Percentiles rank a stretch among this genome's conserved stretches.
Conservation (phyloP, 2,329 filamentous ascomycete species). For the Xylariales sp. region DNA sequence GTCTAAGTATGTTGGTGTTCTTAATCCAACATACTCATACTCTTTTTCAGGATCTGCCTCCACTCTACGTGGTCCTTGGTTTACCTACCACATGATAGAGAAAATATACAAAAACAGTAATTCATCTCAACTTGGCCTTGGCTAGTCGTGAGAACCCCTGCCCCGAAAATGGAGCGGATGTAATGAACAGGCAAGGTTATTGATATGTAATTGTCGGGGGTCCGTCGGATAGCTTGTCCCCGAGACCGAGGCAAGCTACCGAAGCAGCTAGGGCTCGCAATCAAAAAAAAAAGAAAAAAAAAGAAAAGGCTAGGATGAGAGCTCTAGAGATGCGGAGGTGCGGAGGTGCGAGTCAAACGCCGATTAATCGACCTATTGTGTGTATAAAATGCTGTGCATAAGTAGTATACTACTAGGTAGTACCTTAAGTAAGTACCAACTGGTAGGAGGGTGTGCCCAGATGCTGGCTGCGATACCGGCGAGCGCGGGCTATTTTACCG, state of each 20-base stretch:
- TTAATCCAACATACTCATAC: constrained; percentile 7
- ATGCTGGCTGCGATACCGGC: constrained; percentile 30
- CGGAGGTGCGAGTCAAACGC: not conserved
- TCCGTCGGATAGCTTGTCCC: constrained; percentile 15
- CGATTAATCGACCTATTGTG: too few relatives aligned
- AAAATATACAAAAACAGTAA: not conserved
- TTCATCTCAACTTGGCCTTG: not conserved
- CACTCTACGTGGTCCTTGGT: not conserved
- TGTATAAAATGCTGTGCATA: too few relatives aligned
- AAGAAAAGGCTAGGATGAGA: not conserved
- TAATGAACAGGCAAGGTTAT: constrained; percentile 1
- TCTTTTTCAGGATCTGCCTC: not conserved
- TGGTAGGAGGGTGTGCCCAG: too few relatives aligned
- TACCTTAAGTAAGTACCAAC: too few relatives aligned
- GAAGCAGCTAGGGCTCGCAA: too few relatives aligned
- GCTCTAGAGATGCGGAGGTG: constrained; percentile 1
- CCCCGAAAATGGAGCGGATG: not conserved
- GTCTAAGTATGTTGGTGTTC: not conserved
- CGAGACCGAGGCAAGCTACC: constrained; percentile 10
- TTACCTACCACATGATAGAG: not conserved
- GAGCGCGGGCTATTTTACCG: constrained; percentile 8
- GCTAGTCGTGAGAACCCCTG: constrained; percentile 7
- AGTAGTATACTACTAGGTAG: too few relatives aligned
- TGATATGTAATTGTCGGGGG: constrained; percentile 1
- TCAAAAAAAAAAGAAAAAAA: not conserved